Conservation (phyloP, 192 early-diverging fungal genomes). For the Chytriomyces sp. region DNA sequence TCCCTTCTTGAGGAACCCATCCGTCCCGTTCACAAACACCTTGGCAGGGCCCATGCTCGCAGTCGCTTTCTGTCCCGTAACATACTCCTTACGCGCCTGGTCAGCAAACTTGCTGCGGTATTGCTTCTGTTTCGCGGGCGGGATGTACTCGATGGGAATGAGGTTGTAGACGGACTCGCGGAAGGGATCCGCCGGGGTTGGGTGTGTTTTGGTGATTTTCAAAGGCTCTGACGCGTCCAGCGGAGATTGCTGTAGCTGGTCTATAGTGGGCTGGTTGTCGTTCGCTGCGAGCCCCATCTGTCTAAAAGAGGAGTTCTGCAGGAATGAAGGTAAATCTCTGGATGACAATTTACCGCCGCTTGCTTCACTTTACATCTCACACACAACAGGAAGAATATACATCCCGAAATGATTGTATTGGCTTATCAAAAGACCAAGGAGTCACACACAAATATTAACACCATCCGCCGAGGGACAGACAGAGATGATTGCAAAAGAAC, state of each 20-base stretch:
- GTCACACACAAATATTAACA: background rate
- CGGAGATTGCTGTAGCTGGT: background rate
- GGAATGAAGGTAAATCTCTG: background rate
- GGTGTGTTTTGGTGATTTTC: constrained; percentile 28
- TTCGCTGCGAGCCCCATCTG: background rate
- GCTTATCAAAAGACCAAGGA: background rate
- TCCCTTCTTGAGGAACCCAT: constrained; percentile 51
- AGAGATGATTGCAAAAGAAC: too few relatives aligned
- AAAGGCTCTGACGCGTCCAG: background rate
- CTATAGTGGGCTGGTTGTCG: background rate
- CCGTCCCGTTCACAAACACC: constrained; percentile 38
- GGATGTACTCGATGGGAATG: constrained; percentile 46
- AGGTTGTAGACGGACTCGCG: constrained; percentile 55
- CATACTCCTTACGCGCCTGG: constrained; percentile 48
- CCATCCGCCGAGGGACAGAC: too few relatives aligned
- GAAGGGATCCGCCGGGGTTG: constrained; percentile 45
- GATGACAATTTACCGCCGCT: too few relatives aligned
- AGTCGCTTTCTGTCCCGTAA: constrained; percentile 38
- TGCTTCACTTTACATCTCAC: too few relatives aligned
- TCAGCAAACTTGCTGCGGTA: constrained; percentile 52
- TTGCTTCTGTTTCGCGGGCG: constrained; percentile 40
- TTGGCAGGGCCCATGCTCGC: constrained; percentile 58
- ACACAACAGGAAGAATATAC: too few relatives aligned
- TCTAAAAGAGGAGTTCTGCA: too few relatives aligned
- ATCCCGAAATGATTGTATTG: background rate